Evolutionary conservation across 768 basidiomycete genomes (phyloP), one percentile per base, ranked within the genome.

Genomic region (Tylopilus vinaceipallidus): DNA sequence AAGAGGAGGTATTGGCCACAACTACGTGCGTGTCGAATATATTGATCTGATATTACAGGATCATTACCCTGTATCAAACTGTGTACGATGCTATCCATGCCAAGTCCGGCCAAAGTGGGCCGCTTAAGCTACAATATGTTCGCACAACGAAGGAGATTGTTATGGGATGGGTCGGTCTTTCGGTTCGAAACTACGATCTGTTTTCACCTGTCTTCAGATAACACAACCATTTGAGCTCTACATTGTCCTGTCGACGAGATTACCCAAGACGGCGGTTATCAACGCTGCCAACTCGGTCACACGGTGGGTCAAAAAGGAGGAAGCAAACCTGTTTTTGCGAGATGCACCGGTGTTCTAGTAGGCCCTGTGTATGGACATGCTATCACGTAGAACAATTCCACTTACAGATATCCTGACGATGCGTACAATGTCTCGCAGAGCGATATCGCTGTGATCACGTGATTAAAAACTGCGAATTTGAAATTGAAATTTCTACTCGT

Each of bases 171-270:
- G 95, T 98, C 64, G 49, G 88, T 66, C 19, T 35, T 50, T 42
- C 4, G 2, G 12, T 41, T 38, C 16, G 14, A 12, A 2, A 10
- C 11, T 19, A 13, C 16, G 29, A 30, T 16, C 24, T 37, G 11
- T 11, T 37, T 32, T 42, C 14, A 33, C 58, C 27, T 3, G 22
- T 22, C 40, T 12, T 26, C 61, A 98, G 95, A 87, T 95, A 50
- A 97, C 95, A 0, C 88, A 93, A 60, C 85, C 86, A 0, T 98
- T 97, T 62, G 97, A 98, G 66, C 71, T 98, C 14, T 98, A 97
- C 63, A 70, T 95, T 42, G 76, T 88, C 0, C 66, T 95, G 13
- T 90, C 92, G 1, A 89, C 91, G 10, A 75, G 79, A 41, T 63
- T 98, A 45, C 91, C 95, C 6, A 98, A 98, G 75, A 86, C 84